Base-by-base conservation (phyloP, 192 early-diverging fungal species). In the Coemansia sp. region DNA sequence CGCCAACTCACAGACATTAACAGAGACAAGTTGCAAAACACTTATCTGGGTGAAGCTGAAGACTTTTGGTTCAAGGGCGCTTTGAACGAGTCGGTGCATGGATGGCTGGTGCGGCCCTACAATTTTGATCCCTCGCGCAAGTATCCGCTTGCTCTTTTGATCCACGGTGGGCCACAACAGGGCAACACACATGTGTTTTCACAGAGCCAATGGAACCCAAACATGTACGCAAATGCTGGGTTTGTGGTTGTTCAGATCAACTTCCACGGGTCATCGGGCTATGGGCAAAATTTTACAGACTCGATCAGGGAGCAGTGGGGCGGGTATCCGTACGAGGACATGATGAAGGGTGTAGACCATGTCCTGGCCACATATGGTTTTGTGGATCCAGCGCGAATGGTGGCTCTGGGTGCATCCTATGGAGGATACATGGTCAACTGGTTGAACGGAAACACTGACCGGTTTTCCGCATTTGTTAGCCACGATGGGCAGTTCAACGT, bases 371-470 rank as follows among this genome's bases (percentile, higher is more conserved):
- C 80, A 42, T 66, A 59, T 42, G 40, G 33, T 9, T 89, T 82
- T 58, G 67, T 93, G n/a, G 91, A 93, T 65, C 26, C 63, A 1
- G 51, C 57, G 10, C 81, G 87, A 13, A 64, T 93, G 33, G 82
- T 81, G 34, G 91, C 82, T 23, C 67, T 93, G 45, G 92, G 92
- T n/a, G 92, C 87, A 3, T 87, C 86, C 2, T 94, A 90, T 81
- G 92, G 92, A 61, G 92, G 90, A 13, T 92, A 86, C 65, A 90
- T 92, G 91, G 84, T 87, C 49, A 94, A 94, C 79, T 94, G 91
- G 91, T 78, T 93, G 61, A 94, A 94, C 67, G 89, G 86, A 2
- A 51, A 51, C 10, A 57, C 55, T 18, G 67, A 89, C 20, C 83
- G 86, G 31, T 94, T 94, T 72, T 70, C 73, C 34, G 78, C 75